These are phyloP conservation scores for Aspergillus sergii DNA, from an alignment of 2,329 filamentous ascomycete species.

Conservation along the genomic window DNA sequence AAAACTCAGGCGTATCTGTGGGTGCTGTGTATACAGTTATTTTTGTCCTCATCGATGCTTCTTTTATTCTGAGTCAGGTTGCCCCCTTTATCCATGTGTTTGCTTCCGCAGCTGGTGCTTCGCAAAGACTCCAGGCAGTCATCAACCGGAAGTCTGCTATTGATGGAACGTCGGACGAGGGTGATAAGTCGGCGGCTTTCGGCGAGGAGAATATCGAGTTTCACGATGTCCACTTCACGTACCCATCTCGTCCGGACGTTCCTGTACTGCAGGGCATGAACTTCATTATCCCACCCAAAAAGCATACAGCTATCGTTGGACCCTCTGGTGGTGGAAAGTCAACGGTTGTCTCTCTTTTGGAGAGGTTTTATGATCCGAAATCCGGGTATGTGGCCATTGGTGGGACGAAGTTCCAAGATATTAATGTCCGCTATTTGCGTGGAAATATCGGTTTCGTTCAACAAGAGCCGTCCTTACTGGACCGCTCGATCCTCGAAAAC, in stretches of 20 bases:
- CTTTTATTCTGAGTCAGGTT: constrained; percentile 41
- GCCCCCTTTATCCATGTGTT: constrained; percentile 50
- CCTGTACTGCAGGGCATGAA: constrained; percentile 36
- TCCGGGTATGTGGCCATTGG: constrained; percentile 36
- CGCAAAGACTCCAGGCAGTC: constrained; percentile 59
- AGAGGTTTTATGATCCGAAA: constrained; percentile 41
- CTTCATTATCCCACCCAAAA: constrained; percentile 36
- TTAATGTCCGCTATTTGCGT: constrained; percentile 40
- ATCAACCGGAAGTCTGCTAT: constrained; percentile 57
- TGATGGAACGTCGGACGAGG: constrained; percentile 39
- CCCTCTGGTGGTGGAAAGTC: constrained; percentile 58
- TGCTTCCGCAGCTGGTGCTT: constrained; percentile 54
- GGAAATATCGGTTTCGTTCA: constrained; percentile 48
- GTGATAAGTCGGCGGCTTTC: constrained; percentile 26
- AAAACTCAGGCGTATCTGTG: constrained; percentile 28
- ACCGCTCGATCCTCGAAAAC: constrained; percentile 57
- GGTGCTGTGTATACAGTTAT: constrained; percentile 42
- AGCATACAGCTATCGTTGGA: constrained; percentile 50
- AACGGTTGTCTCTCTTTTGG: constrained; percentile 44
- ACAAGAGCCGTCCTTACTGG: constrained; percentile 55
- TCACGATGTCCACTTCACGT: constrained; percentile 38
- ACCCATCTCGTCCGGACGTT: constrained; percentile 40
- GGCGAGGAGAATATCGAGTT: constrained; percentile 32
- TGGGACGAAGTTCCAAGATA: constrained; percentile 27
- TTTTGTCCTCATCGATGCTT: constrained; percentile 41